phyloP scores from a whole-genome alignment of 129 eudicot genomes.

The Arctium lappa region DNA sequence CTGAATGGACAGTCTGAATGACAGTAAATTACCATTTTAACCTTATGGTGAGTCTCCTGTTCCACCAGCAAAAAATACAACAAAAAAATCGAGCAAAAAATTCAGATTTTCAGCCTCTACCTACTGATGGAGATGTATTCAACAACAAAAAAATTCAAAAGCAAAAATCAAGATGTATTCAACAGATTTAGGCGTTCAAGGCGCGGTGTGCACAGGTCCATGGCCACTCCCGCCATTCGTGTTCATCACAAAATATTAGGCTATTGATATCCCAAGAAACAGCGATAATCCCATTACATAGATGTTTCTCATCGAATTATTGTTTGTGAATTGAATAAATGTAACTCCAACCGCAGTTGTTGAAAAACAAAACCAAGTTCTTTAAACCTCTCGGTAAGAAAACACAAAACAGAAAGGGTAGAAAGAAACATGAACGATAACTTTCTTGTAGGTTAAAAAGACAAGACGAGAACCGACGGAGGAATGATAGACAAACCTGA shows the following conservation, averaged over 20 bases:
- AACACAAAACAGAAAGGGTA: not conserved
- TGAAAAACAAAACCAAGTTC: not conserved
- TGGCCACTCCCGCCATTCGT: conserved; percentile 50
- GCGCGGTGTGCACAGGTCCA: conserved; percentile 71
- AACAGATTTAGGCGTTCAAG: too few species aligned
- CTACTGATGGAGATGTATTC: too few species aligned
- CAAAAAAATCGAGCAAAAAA: too few species aligned
- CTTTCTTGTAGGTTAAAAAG: not conserved
- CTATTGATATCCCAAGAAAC: conserved; percentile 86
- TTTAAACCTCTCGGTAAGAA: not conserved
- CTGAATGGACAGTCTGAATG: too few species aligned
- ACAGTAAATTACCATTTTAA: too few species aligned
- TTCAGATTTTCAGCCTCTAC: too few species aligned
- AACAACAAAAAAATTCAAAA: too few species aligned
- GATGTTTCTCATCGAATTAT: conserved; percentile 82
- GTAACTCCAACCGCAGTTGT: conserved; percentile 85
- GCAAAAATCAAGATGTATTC: too few species aligned
- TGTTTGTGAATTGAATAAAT: conserved; percentile 72
- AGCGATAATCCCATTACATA: conserved; percentile 71
- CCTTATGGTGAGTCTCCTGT: too few species aligned
- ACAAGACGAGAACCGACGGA: not conserved
- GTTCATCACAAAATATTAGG: conserved; percentile 71
- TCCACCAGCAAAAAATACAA: too few species aligned
- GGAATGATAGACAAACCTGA: conserved; percentile 32
- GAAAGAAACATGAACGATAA: not conserved